These are phyloP conservation scores for Colletotrichum gigasporum DNA, from an alignment of 2,329 filamentous ascomycete species.

Conservation along the genomic window DNA sequence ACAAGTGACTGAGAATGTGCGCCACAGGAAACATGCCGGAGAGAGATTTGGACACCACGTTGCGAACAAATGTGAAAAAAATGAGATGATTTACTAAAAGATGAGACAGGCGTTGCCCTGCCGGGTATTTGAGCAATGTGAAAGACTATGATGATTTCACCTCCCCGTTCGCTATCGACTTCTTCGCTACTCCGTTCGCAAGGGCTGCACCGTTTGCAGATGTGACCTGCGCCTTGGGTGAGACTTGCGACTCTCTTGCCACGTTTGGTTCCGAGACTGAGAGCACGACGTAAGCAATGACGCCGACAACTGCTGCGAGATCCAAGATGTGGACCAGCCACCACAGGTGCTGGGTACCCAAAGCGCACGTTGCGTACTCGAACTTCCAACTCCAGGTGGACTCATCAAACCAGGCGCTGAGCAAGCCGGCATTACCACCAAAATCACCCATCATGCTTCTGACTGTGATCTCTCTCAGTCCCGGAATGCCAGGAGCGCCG, in stretches of 20 bases:
- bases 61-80: constrained; percentile 13
- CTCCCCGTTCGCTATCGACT: constrained; percentile 8
- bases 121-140: constrained; percentile 29
- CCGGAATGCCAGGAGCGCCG: constrained; percentile 58
- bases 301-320: constrained; percentile 53
- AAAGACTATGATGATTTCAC: constrained; percentile 20
- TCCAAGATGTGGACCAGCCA: constrained; percentile 87
- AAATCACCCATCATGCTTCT: constrained; percentile 99
- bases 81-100: constrained; percentile 18
- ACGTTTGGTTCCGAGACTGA: not conserved
- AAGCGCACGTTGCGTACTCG: constrained; percentile 79
- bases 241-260: not conserved
- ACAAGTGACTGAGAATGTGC: not conserved
- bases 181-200: not conserved
- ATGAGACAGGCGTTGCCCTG: constrained; percentile 29
- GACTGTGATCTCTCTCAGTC: constrained; percentile 89
- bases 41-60: not conserved
- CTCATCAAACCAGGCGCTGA: constrained; percentile 90
- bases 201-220: not conserved
- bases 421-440: constrained; percentile 87
- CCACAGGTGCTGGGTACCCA: constrained; percentile 93
- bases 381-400: constrained; percentile 79
- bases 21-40: not conserved
- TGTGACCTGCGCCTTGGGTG: not conserved
- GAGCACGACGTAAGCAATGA: constrained; percentile 39